phyloP scores from a whole-genome alignment of 2,329 filamentous ascomycete genomes.

The Xylaria sp. region DNA sequence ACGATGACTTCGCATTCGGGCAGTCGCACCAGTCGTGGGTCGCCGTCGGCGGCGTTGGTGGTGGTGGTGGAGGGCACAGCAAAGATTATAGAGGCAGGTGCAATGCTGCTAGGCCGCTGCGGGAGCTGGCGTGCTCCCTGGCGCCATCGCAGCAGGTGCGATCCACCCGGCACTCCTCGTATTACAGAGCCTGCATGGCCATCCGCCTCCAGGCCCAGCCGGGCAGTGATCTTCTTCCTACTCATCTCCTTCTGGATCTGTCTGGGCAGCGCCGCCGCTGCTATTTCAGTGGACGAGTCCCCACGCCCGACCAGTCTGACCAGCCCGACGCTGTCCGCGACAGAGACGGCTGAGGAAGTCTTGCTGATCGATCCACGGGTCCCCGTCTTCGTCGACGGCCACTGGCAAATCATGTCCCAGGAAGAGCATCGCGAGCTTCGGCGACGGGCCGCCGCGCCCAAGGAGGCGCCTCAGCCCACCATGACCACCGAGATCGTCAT shows the following conservation, averaged over 20 bases:
- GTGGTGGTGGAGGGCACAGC: background rate
- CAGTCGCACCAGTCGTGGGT: conserved; percentile 24
- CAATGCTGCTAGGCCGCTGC: conserved; percentile 20
- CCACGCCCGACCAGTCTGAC: conserved; percentile 31
- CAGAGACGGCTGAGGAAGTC: conserved; percentile 22
- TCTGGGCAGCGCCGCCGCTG: conserved; percentile 39
- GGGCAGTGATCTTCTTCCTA: conserved; percentile 51
- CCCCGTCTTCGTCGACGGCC: conserved; percentile 50
- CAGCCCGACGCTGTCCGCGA: conserved; percentile 39
- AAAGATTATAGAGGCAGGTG: background rate
- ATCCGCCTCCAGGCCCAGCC: conserved; percentile 23
- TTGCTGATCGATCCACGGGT: conserved; percentile 53
- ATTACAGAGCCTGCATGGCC: conserved; percentile 29
- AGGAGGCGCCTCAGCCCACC: conserved; percentile 20
- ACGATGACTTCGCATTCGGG: conserved; percentile 26
- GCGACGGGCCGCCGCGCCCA: conserved; percentile 32
- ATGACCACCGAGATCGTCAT: conserved; percentile 50
- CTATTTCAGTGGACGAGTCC: conserved; percentile 44
- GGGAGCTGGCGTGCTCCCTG: background rate
- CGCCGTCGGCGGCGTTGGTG: conserved; percentile 1
- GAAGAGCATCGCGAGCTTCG: conserved; percentile 50
- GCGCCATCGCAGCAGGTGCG: conserved; percentile 15
- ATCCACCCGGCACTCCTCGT: conserved; percentile 26
- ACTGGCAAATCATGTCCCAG: conserved; percentile 54
- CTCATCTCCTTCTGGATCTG: conserved; percentile 45